phyloP scores from a whole-genome alignment of 2,329 filamentous ascomycete species.

The Ambrosiella cleistominuta region DNA sequence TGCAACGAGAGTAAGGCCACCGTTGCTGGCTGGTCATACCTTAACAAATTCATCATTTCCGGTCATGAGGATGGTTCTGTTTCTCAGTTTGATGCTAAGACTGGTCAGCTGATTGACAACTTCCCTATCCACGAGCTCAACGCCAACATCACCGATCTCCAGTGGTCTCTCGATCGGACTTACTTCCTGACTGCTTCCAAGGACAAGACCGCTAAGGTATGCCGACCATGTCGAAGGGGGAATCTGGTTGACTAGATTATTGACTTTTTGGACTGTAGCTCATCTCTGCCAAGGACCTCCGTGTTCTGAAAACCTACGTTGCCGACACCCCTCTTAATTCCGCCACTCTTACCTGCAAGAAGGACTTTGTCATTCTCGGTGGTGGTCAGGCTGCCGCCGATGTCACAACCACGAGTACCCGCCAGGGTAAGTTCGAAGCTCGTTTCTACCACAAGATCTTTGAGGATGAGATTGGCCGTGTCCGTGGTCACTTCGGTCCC shows the following conservation, averaged over 20 bases:
- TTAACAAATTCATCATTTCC: conserved; percentile 90
- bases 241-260: neutral
- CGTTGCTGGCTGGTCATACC: conserved; percentile 89
- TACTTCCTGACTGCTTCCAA: conserved; percentile 98
- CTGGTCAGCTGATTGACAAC: conserved; percentile 66
- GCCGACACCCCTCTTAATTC: conserved; percentile 94
- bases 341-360: conserved; percentile 82
- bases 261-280: conserved; percentile 31
- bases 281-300: conserved; percentile 68
- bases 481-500: conserved; percentile 90
- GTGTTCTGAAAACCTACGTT: conserved; percentile 79
- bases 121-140: conserved; percentile 69
- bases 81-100: conserved; percentile 83
- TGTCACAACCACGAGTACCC: conserved; percentile 80
- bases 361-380: conserved; percentile 94
- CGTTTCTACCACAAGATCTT: conserved; percentile 99
- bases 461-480: conserved; percentile 94
- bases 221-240: neutral
- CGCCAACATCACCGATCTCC: conserved; percentile 72
- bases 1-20: conserved; percentile 95
- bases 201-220: conserved; percentile 88
- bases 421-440: conserved; percentile 98
- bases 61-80: conserved; percentile 93
- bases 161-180: conserved; percentile 84
- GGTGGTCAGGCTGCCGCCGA: conserved; percentile 98